Percentiles rank a stretch among this genome's conserved stretches.
Conservation (phyloP, 768 basidiomycete species). For the Tephrocybe rancida region DNA sequence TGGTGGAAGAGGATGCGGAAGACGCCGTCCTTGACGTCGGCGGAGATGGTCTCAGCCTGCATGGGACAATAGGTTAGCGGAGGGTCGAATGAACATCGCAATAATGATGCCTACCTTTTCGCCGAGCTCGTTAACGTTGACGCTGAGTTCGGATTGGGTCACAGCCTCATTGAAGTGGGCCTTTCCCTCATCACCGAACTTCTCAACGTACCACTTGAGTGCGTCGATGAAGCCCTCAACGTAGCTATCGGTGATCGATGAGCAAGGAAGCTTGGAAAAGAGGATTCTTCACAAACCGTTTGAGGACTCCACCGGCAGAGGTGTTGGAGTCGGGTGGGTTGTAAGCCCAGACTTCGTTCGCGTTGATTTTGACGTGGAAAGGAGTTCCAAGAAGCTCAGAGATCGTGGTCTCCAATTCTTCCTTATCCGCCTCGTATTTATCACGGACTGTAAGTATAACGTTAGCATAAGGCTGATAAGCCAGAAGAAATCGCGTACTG, state of each 20-base stretch:
- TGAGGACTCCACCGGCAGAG: conserved; percentile 27
- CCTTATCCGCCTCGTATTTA: conserved; percentile 36
- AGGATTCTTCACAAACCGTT: conserved; percentile 19
- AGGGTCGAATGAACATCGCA: not conserved
- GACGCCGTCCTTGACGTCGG: conserved; percentile 40
- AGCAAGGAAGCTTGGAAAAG: not conserved
- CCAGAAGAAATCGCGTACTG: conserved; percentile 9
- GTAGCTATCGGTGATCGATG: conserved; percentile 26
- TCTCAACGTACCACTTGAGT: conserved; percentile 28
- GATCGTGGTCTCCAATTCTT: conserved; percentile 33
- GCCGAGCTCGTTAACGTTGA: conserved; percentile 35
- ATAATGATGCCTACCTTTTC: conserved; percentile 19
- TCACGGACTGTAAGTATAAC: conserved; percentile 33
- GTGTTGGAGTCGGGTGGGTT: conserved; percentile 19
- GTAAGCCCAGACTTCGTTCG: conserved; percentile 38
- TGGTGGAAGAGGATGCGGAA: conserved; percentile 41
- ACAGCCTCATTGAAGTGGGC: conserved; percentile 40
- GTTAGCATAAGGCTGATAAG: not conserved
- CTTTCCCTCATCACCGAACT: conserved; percentile 37
- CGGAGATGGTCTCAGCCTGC: conserved; percentile 31
- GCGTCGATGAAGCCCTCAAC: conserved; percentile 36
- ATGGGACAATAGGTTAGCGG: not conserved
- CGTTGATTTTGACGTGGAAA: conserved; percentile 35
- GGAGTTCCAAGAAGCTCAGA: conserved; percentile 28
- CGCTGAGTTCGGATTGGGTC: conserved; percentile 31